phyloP scores from a whole-genome alignment of 2,329 filamentous ascomycete species.

The Pestalotiopsis sp. region DNA sequence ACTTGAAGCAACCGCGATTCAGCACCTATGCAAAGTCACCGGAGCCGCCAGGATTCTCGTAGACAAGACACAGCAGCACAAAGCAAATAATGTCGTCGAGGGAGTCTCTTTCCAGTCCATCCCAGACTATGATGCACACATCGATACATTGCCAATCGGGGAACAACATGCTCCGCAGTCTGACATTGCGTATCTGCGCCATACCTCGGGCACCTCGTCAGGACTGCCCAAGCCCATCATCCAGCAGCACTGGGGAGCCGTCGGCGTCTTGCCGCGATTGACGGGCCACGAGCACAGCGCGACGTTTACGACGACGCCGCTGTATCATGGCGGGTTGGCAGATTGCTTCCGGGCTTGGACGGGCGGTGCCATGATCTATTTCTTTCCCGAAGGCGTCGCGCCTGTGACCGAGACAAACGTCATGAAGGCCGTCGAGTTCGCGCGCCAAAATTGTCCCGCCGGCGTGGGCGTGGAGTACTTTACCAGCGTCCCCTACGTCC shows the following conservation, averaged over 20 bases:
- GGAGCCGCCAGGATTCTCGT: conserved; percentile 46
- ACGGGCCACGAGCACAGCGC: conserved; percentile 31
- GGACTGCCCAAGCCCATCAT: conserved; percentile 66
- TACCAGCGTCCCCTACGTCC: conserved; percentile 62
- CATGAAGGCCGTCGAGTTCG: conserved; percentile 45
- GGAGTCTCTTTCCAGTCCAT: conserved; percentile 22
- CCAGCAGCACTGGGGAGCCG: conserved; percentile 57
- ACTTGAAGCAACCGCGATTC: conserved; percentile 46
- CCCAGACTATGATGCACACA: conserved; percentile 14
- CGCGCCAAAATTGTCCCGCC: conserved; percentile 26
- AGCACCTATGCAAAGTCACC: conserved; percentile 54
- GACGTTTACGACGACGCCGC: conserved; percentile 67
- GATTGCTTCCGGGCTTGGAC: conserved; percentile 67
- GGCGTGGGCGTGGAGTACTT: conserved; percentile 58
- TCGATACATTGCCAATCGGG: not conserved
- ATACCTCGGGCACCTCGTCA: conserved; percentile 68
- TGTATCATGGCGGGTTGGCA: conserved; percentile 68
- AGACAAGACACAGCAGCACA: conserved; percentile 34
- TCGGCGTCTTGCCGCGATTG: conserved; percentile 47
- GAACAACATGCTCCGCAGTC: not conserved
- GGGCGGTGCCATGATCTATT: conserved; percentile 60
- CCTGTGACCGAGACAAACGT: conserved; percentile 62
- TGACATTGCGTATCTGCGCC: conserved; percentile 60
- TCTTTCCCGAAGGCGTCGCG: conserved; percentile 59
- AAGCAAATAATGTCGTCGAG: conserved; percentile 4